phyloP scores from a whole-genome alignment of 1,139 yeast species.

The Suhomyces taliae region DNA sequence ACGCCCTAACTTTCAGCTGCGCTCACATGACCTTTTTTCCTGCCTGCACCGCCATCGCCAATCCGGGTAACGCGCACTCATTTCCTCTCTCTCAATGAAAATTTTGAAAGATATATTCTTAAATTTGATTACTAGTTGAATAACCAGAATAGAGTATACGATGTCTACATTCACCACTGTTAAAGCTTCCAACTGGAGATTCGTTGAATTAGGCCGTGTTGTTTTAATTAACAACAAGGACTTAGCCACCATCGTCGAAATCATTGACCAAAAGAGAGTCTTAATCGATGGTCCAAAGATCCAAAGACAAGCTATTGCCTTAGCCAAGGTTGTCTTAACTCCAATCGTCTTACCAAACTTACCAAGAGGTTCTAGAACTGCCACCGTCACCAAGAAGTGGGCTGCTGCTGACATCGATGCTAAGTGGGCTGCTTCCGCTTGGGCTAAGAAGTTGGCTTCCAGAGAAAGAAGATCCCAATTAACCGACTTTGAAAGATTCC shows the following conservation, averaged over 20 bases:
- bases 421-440: constrained; percentile 90
- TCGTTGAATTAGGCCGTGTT: constrained; percentile 99
- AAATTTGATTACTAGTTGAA: constrained; percentile 10
- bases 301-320: constrained; percentile 87
- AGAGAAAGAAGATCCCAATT: constrained; percentile 90
- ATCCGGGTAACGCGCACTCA: constrained; percentile 11
- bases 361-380: constrained; percentile 94
- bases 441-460: constrained; percentile 98
- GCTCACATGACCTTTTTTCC: not conserved
- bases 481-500: constrained; percentile 99
- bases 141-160: constrained; percentile 13
- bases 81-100: constrained; percentile 7
- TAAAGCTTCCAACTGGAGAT: constrained; percentile 98
- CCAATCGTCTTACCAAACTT: constrained; percentile 81
- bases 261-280: constrained; percentile 98
- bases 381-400: constrained; percentile 89
- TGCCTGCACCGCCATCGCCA: constrained; percentile 4
- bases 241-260: constrained; percentile 94
- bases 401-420: constrained; percentile 82
- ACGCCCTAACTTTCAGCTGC: constrained; percentile 1
- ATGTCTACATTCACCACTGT: constrained; percentile 62
- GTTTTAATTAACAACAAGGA: constrained; percentile 83
- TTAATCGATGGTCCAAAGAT: constrained; percentile 96
- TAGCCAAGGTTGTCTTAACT: constrained; percentile 89
- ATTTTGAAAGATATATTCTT: constrained; percentile 10